Evolutionary conservation across 2,329 filamentous ascomycete species (phyloP), one percentile per base, ranked within the genome.

Genomic region (Simplicillium aogashimaense): DNA sequence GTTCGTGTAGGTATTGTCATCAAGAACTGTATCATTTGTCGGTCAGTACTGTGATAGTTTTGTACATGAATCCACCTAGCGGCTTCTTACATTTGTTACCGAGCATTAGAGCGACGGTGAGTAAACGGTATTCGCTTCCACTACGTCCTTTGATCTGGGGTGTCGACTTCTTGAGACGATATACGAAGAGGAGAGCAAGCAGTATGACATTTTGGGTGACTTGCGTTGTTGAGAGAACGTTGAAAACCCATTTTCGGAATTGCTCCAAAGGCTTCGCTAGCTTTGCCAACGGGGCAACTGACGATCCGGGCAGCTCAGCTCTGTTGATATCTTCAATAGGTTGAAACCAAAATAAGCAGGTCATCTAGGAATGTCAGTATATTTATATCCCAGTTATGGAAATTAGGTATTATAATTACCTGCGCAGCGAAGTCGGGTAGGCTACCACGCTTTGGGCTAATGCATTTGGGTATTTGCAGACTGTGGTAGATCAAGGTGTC

Each of bases 1-100:
- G 68, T 98, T 98, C 30, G 92, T 97, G 63, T 98, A 98, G 0
- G 92, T 97, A 60, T 97, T 98, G 61, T 98, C 92, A 57, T 98
- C 92, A 52, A 98, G 67, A 58, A 97, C 82, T 86, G 46, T 2
- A 37, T 14, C 13, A 13, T 25, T 17, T 20, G 43, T 59, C 45
- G 59, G 56, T 43, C 62, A 51, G 53, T 3, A 15, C 14, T 14
- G 10, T 16, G 9, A 35, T 15, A 15, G 15, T 14, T 15, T 3
- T 20, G 34, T 20, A 14, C 12, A 20, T 12, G n/a, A 36, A 16
- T 15, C 15, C 4, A 67, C 77, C n/a, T n/a, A 9, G 6, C 9
- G 20, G 20, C 9, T 25, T 25, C 20, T 55, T 61, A 86, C 82
- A 98, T 67, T 98, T 98, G 62, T 98, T 98, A 45, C 89, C 90